Evolutionary conservation across 1,284 basidiomycete genomes (phyloP).

Genomic region (Flammula alnicola): DNA sequence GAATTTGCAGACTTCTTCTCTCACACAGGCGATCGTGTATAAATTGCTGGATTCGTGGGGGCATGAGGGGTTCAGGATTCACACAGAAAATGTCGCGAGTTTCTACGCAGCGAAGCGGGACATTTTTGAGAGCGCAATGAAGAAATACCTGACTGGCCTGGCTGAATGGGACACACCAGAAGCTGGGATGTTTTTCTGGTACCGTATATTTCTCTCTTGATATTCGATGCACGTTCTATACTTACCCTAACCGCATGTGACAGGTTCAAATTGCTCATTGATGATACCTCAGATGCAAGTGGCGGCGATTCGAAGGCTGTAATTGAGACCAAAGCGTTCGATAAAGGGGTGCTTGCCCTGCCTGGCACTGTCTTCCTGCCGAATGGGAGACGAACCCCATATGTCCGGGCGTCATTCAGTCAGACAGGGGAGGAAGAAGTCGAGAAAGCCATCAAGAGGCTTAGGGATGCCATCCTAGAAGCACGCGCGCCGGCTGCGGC

Average conservation of each 20-base stretch:
- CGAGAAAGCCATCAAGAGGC: constrained; percentile 74
- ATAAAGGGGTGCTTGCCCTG: constrained; percentile 85
- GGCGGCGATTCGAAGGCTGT: constrained; percentile 78
- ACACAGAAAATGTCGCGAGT: constrained; percentile 71
- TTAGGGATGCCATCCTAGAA: constrained; percentile 66
- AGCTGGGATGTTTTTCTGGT: constrained; percentile 94
- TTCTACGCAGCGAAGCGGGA: constrained; percentile 86
- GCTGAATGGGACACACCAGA: constrained; percentile 87
- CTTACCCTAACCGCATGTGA: background rate
- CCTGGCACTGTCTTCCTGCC: constrained; percentile 85
- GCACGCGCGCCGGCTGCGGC: constrained; percentile 35
- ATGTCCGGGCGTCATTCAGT: constrained; percentile 84
- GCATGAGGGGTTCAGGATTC: constrained; percentile 76
- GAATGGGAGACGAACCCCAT: constrained; percentile 65
- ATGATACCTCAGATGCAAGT: constrained; percentile 23
- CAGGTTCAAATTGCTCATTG: constrained; percentile 71
- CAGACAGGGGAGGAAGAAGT: constrained; percentile 71
- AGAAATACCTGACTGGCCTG: constrained; percentile 74
- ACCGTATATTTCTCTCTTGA: constrained; percentile 30
- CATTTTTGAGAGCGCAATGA: constrained; percentile 79
- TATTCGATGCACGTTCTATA: background rate
- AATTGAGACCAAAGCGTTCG: constrained; percentile 79
- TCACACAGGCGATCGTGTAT: constrained; percentile 79
- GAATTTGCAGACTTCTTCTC: constrained; percentile 80
- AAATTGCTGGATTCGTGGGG: constrained; percentile 81